Base-by-base conservation (phyloP, 2,329 filamentous ascomycete species). In the Chrysosporium keratinophilum region DNA sequence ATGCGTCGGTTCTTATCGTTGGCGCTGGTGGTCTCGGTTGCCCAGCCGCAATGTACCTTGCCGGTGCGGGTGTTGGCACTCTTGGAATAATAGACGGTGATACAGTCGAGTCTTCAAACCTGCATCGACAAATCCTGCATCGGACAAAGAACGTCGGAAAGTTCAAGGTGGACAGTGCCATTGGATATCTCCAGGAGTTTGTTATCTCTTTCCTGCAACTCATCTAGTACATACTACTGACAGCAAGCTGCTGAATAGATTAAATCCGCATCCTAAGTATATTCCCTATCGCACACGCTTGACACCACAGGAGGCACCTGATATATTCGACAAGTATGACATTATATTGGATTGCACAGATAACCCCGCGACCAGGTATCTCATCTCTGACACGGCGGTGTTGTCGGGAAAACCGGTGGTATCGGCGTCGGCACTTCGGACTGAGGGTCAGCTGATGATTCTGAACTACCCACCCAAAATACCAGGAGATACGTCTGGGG, bases 261-360 rank as follows among this genome's bases (percentile, higher is more conserved):
- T 95, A 12, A 96, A 96, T 64, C 85, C 87, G 0, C 75, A 79
- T 11, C 74, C 87, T 15, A 78, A 68, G 1, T 89, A 88, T 63
- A 68, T 79, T 15, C 69, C 81, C 0, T 78, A 94, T 64, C 67
- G 70, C 9, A 74, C 76, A 12, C 83, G 86, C 58, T 78, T 96
- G 12, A 81, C 79, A 0, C 78, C 88, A 0, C 71, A 80, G 55
- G 87, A 85, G 50, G 86, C 88, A 0, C 70, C 81, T 5, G 67
- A 74, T 0, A 81, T 88, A 40, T 80, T 95, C 54, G 70, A 74
- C 0, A 62, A 74, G 3, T 97, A 95, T 65, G 88, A 95, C 62
- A 61, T 96, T 0, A 81, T 97, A 1, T 81, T 98, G 11, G 93
- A 98, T 69, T 98, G 93, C 67, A 97, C 91, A 9, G 93, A 98